A percentile compares a stretch with the other conserved stretches of the same genome.
These are phyloP conservation scores for Kluyveromyces wickerhamii DNA, from an alignment of 805 yeast species.

Conservation along the genomic window DNA sequence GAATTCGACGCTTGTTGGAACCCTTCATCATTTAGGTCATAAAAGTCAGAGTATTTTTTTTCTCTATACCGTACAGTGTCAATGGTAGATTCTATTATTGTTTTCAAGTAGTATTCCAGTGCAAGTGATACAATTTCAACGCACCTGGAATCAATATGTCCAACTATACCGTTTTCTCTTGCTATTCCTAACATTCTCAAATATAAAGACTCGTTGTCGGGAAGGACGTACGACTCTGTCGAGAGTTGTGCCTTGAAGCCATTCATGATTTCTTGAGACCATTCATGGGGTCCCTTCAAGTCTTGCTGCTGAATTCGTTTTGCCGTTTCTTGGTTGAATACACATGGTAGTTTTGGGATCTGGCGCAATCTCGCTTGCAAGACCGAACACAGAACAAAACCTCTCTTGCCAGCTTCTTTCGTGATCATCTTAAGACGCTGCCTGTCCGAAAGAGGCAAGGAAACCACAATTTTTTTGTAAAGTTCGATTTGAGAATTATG, in stretches of 20 bases:
- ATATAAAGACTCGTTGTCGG: conserved; percentile 64
- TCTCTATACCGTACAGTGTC: conserved; percentile 62
- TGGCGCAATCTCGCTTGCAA: conserved; percentile 54
- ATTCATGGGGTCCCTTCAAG: conserved; percentile 46
- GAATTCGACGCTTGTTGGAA: conserved; percentile 14
- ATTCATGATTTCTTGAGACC: conserved; percentile 89
- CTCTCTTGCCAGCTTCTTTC: conserved; percentile 72
- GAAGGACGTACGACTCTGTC: conserved; percentile 70
- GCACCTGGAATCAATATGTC: conserved; percentile 67
- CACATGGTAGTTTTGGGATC: conserved; percentile 76
- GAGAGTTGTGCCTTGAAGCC: conserved; percentile 78
- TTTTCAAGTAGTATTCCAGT: conserved; percentile 69
- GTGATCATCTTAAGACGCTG: conserved; percentile 77
- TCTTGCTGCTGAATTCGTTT: conserved; percentile 27
- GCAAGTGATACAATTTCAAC: conserved; percentile 77
- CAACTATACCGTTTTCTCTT: conserved; percentile 83
- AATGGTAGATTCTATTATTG: conserved; percentile 63
- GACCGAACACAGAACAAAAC: conserved; percentile 60
- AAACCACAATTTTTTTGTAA: conserved; percentile 78
- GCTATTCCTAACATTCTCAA: conserved; percentile 72
- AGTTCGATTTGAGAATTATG: conserved; percentile 67
- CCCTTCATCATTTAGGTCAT: conserved; percentile 28
- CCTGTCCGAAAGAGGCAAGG: conserved; percentile 77
- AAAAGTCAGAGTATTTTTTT: conserved; percentile 34
- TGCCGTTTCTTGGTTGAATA: conserved; percentile 27